These are phyloP conservation scores for Coemansia sp. DNA, from an alignment of 192 early-diverging fungal genomes.

Conservation along the genomic window DNA sequence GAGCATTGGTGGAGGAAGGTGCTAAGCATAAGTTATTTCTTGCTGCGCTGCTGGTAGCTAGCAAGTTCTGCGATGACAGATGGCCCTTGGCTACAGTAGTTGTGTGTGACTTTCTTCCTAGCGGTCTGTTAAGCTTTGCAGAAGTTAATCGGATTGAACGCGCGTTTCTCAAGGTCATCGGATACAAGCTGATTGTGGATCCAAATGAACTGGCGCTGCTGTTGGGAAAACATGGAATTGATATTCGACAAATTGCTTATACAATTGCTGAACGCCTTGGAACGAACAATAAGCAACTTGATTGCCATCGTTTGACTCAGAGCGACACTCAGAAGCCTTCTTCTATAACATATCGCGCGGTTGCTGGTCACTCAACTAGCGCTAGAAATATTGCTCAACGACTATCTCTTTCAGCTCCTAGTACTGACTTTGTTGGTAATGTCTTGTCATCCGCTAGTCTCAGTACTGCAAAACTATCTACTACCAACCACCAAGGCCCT, in stretches of 20 bases:
- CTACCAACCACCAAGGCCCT: neutral
- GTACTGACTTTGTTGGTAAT: neutral
- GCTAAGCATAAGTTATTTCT: conserved; percentile 51
- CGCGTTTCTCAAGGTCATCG: conserved; percentile 40
- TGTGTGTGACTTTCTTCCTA: conserved; percentile 45
- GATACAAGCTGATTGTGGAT: conserved; percentile 50
- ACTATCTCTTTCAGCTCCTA: neutral
- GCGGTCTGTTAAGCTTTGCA: conserved; percentile 21
- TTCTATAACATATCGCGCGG: conserved; percentile 23
- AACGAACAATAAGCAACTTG: neutral
- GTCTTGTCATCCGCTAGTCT: neutral
- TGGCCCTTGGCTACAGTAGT: conserved; percentile 37
- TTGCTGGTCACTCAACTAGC: conserved; percentile 44
- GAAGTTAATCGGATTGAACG: conserved; percentile 50
- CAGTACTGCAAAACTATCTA: conserved; percentile 9
- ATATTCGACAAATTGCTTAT: conserved; percentile 39
- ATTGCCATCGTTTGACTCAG: neutral
- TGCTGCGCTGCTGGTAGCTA: conserved; percentile 47
- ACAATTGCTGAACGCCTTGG: conserved; percentile 24
- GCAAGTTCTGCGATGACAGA: conserved; percentile 53
- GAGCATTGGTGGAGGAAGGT: conserved; percentile 39
- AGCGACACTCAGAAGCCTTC: neutral
- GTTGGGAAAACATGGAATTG: conserved; percentile 43
- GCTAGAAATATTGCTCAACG: conserved; percentile 10
- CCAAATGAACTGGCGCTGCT: conserved; percentile 45